Evolutionary conservation across 805 yeast species (phyloP).

Genomic region (Clavispora carvajalis): DNA sequence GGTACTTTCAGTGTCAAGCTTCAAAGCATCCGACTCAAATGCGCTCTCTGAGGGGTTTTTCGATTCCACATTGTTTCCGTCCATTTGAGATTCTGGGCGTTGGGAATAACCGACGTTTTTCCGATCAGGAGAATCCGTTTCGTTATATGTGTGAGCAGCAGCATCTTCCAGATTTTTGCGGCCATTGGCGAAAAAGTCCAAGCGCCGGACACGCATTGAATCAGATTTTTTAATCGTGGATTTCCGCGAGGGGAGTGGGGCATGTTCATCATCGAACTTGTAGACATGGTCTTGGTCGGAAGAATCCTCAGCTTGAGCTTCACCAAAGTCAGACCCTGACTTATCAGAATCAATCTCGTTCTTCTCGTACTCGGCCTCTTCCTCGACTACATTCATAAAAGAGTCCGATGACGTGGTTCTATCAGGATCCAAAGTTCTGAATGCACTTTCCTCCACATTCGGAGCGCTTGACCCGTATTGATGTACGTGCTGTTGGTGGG

Average conservation of each 20-base stretch:
- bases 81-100: too few relatives aligned
- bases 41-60: too few relatives aligned
- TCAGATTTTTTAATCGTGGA: constrained; percentile 36
- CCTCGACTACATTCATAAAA: constrained; percentile 14
- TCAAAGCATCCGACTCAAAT: too few relatives aligned
- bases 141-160: neutral
- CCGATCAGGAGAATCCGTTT: too few relatives aligned
- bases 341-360: constrained; percentile 1
- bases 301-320: constrained; percentile 3
- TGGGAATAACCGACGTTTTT: too few relatives aligned
- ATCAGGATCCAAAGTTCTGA: neutral
- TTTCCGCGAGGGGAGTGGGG: constrained; percentile 29
- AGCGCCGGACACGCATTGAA: constrained; percentile 37
- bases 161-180: constrained; percentile 1
- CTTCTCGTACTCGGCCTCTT: constrained; percentile 12
- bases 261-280: constrained; percentile 25
- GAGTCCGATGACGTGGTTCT: constrained; percentile 8
- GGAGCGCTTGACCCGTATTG: too few relatives aligned
- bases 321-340: neutral
- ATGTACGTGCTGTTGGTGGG: too few relatives aligned
- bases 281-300: constrained; percentile 27
- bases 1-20: too few relatives aligned
- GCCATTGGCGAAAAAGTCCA: constrained; percentile 29
- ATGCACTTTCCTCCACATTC: too few relatives aligned
- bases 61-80: too few relatives aligned